These are phyloP conservation scores for Yamadazyma sp. DNA, from an alignment of 1,139 yeast genomes.

Conservation along the genomic window DNA sequence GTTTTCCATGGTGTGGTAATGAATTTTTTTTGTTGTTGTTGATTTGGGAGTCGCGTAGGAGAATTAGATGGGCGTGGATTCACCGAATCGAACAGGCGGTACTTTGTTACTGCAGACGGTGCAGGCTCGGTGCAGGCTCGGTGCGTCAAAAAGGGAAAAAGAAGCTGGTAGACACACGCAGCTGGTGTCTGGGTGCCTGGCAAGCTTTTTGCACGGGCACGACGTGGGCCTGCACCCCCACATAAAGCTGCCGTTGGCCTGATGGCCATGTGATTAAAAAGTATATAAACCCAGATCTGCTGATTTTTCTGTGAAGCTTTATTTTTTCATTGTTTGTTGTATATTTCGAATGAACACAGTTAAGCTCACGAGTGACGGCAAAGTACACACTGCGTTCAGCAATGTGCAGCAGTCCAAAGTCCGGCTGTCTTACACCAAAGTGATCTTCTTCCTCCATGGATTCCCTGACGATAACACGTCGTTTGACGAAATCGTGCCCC, in stretches of 20 bases:
- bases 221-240: no score
- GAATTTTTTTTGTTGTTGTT: constrained; percentile 1
- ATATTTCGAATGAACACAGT: constrained; percentile 7
- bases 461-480: constrained; percentile 43
- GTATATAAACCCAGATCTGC: no score
- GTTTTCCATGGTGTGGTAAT: constrained; percentile 8
- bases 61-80: background rate
- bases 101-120: no score
- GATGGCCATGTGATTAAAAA: no score
- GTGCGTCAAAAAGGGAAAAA: background rate
- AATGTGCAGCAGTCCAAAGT: constrained; percentile 10
- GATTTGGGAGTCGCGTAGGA: constrained; percentile 1
- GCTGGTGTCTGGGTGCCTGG: no score
- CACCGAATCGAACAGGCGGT: background rate
- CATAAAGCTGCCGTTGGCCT: no score
- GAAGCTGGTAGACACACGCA: background rate
- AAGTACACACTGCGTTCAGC: constrained; percentile 12
- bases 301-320: no score
- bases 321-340: no score
- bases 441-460: constrained; percentile 40
- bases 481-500: constrained; percentile 27
- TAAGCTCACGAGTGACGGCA: constrained; percentile 10
- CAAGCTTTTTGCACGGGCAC: no score
- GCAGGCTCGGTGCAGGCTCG: background rate
- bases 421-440: constrained; percentile 21